Evolutionary conservation across 306 rosid species (phyloP).

Genomic region (Cicer judaicum): DNA sequence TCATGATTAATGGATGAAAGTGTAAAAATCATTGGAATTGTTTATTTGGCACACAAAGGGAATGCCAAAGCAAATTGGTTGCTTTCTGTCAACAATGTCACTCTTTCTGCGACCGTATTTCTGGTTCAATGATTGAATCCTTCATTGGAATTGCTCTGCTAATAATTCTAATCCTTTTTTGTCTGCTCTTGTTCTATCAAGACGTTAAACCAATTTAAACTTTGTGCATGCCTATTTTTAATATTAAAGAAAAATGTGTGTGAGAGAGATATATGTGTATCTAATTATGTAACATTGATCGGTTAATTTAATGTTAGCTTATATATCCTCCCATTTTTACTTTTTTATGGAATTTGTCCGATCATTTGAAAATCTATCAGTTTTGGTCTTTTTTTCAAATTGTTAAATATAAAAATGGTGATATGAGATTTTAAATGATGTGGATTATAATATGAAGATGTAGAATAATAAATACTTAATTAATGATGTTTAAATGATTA

Average conservation of each 20-base stretch:
- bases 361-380: too few relatives aligned
- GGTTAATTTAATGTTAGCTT: neutral
- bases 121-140: constrained; percentile 48
- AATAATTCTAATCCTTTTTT: constrained; percentile 32
- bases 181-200: constrained; percentile 28
- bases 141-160: constrained; percentile 58
- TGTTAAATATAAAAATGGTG: too few relatives aligned
- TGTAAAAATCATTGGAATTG: constrained; percentile 25
- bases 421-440: too few relatives aligned
- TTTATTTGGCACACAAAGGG: constrained; percentile 63
- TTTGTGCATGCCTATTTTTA: neutral
- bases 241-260: constrained; percentile 1
- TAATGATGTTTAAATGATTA: too few relatives aligned
- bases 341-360: too few relatives aligned
- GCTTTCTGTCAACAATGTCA: constrained; percentile 70
- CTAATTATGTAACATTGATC: neutral
- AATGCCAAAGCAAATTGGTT: constrained; percentile 58
- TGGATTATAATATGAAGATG: too few relatives aligned
- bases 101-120: constrained; percentile 66
- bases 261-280: neutral
- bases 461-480: too few relatives aligned
- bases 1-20: neutral
- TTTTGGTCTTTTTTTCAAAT: too few relatives aligned
- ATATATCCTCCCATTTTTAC: too few relatives aligned
- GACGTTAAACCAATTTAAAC: neutral